Conservation (phyloP, 108 stramenopile genomes). For the Skeletonema menzelii region DNA sequence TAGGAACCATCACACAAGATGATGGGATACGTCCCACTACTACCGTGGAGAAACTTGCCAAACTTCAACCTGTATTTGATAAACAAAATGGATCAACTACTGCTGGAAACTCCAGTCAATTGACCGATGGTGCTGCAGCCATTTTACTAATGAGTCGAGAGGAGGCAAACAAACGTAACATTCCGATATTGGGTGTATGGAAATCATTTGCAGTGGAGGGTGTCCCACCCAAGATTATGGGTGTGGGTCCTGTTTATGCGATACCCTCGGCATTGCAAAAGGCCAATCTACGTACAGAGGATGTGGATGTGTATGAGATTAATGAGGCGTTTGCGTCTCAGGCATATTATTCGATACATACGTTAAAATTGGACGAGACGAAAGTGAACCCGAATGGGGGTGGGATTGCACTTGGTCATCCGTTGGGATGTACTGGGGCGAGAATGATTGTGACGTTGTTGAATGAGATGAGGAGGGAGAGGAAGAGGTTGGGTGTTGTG, state of each 20-base stretch:
- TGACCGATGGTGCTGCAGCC: constrained; percentile 96
- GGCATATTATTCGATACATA: constrained; percentile 75
- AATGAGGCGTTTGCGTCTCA: constrained; percentile 98
- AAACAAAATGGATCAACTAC: constrained; percentile 84
- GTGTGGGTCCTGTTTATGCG: constrained; percentile 91
- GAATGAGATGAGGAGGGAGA: constrained; percentile 81
- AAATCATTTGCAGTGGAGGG: constrained; percentile 82
- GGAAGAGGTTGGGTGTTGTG: constrained; percentile 75
- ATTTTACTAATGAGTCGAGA: constrained; percentile 86
- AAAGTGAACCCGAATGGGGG: constrained; percentile 98
- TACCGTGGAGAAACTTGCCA: constrained; percentile 68
- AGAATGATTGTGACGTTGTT: constrained; percentile 89
- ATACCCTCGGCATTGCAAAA: constrained; percentile 85
- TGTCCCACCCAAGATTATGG: constrained; percentile 93
- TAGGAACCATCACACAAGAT: constrained; percentile 75
- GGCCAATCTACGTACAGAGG: constrained; percentile 47
- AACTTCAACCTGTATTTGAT: constrained; percentile 87
- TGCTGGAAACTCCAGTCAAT: constrained; percentile 92
- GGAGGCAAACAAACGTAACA: constrained; percentile 63
- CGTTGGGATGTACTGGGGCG: constrained; percentile 95
- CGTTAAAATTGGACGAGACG: constrained; percentile 71
- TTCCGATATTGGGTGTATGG: constrained; percentile 84
- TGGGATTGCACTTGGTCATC: constrained; percentile 97
- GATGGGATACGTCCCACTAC: constrained; percentile 92
- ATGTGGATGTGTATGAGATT: constrained; percentile 95